Percentiles rank a stretch among this genome's conserved stretches.
Conservation (phyloP, 2,329 filamentous ascomycete species). For the Alternaria sp. region DNA sequence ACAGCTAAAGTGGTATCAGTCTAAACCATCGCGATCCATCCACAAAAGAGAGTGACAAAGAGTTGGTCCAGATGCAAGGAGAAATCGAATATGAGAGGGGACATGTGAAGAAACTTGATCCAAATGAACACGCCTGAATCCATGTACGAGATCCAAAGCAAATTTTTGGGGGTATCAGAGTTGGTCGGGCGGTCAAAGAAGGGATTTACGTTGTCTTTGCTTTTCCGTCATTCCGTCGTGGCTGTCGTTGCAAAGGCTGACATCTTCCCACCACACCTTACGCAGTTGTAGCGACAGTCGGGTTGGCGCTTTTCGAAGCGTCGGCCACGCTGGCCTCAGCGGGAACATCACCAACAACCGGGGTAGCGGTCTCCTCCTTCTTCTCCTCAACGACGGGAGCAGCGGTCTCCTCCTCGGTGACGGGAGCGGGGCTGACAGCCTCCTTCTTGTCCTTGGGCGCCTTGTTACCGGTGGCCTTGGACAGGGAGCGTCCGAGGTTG, state of each 20-base stretch:
- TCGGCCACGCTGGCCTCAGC: conserved; percentile 51
- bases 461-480: conserved; percentile 53
- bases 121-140: conserved; percentile 40
- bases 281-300: conserved; percentile 53
- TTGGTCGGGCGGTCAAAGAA: conserved; percentile 52
- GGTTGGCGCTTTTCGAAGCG: conserved; percentile 49
- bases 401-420: conserved; percentile 41
- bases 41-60: conserved; percentile 37
- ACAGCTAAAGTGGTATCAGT: conserved; percentile 55
- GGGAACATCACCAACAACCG: conserved; percentile 44
- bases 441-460: conserved; percentile 47
- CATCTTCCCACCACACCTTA: conserved; percentile 55
- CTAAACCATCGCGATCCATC: conserved; percentile 48
- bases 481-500: conserved; percentile 64
- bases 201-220: conserved; percentile 50
- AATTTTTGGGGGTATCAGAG: conserved; percentile 44
- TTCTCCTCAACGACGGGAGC: conserved; percentile 28
- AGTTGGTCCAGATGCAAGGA: conserved; percentile 41
- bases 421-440: conserved; percentile 44
- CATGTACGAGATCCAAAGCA: conserved; percentile 33
- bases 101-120: conserved; percentile 42
- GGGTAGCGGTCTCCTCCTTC: conserved; percentile 42
- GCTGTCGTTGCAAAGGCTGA: conserved; percentile 50
- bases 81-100: conserved; percentile 41
- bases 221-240: conserved; percentile 57